Evolutionary conservation across 805 yeast species (phyloP).

Genomic region (Cyberlindnera petersonii): DNA sequence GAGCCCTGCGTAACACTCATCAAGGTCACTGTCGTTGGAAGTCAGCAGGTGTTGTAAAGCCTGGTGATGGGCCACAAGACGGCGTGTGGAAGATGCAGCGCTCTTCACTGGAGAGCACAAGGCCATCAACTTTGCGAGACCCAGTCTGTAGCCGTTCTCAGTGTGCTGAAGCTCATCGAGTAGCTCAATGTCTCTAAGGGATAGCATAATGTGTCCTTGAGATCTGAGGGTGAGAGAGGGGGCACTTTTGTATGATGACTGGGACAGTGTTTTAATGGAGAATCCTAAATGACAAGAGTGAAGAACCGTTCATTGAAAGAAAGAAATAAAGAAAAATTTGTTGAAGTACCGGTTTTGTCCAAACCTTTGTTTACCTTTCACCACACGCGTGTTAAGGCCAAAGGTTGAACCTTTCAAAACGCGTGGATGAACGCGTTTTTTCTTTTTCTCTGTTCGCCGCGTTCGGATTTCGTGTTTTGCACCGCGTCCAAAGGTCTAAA

Average conservation of each 20-base stretch:
- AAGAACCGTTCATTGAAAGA: no score
- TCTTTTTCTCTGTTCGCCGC: no score
- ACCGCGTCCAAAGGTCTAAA: not conserved
- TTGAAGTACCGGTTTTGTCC: no score
- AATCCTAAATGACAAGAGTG: no score
- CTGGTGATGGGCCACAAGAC: slow-evolving; percentile 19
- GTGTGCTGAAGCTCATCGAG: slow-evolving; percentile 16
- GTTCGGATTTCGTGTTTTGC: no score
- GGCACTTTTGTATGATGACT: no score
- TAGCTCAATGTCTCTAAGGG: slow-evolving; percentile 10
- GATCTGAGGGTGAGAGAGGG: not conserved
- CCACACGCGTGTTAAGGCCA: not conserved
- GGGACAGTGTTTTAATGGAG: no score
- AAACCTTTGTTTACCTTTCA: slow-evolving; percentile 5
- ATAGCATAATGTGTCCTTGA: slow-evolving; percentile 8
- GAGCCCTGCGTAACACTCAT: slow-evolving; percentile 2
- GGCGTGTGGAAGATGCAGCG: slow-evolving; percentile 4
- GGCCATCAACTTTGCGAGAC: slow-evolving; percentile 16
- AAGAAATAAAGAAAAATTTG: no score
- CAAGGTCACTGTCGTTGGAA: slow-evolving; percentile 1
- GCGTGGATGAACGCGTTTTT: no score
- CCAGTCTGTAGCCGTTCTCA: slow-evolving; percentile 16
- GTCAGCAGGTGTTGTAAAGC: slow-evolving; percentile 4
- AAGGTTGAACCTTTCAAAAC: slow-evolving; percentile 3
- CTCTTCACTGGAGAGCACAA: slow-evolving; percentile 13